These are phyloP conservation scores for Eucalyptus marginata DNA, from an alignment of 345 rosid genomes.

Conservation along the genomic window DNA sequence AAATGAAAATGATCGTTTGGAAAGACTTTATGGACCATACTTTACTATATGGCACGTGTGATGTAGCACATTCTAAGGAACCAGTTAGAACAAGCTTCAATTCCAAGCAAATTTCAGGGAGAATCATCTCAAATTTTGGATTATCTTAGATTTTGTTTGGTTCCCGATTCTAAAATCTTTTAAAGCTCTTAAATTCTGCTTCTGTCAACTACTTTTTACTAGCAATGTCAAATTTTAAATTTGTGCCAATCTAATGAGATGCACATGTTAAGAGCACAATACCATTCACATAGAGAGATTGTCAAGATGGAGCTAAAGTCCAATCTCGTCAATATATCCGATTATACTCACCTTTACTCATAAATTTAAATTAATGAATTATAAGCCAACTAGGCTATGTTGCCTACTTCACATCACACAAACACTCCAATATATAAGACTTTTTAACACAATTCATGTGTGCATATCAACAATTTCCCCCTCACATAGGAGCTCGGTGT, in stretches of 20 bases:
- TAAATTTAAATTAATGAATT: not conserved
- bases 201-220: not conserved
- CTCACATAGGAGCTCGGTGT: not conserved
- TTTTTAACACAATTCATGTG: not conserved
- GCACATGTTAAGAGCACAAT: not conserved
- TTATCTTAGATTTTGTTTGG: not conserved
- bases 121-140: not conserved
- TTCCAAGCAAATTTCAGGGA: not conserved
- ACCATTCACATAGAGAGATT: not conserved
- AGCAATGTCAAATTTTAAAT: not conserved
- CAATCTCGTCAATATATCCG: accelerated
- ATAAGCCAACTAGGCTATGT: not conserved
- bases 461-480: not conserved
- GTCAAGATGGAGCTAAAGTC: not conserved
- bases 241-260: not conserved
- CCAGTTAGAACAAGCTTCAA: not conserved
- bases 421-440: not conserved
- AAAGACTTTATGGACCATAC: not conserved
- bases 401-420: not conserved
- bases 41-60: not conserved
- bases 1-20: not conserved
- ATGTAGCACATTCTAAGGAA: not conserved
- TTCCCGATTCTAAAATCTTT: not conserved
- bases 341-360: not conserved
- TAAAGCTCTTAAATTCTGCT: not conserved